Evolutionary conservation across 139 green algal genomes (phyloP), one percentile per base, ranked within the genome.

Genomic region (Marvania coccoides): DNA sequence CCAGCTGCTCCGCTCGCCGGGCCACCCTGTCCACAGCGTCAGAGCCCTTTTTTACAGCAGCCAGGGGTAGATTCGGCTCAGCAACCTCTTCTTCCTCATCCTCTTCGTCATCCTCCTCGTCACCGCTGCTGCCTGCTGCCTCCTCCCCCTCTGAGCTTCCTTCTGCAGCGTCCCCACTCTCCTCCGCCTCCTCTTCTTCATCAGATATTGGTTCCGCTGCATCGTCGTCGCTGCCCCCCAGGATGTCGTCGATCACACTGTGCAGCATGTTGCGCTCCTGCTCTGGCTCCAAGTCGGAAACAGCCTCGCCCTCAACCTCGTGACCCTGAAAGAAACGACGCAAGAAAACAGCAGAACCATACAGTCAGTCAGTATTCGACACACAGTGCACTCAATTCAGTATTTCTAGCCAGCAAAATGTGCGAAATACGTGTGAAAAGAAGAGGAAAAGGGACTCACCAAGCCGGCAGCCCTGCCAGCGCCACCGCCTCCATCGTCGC

Each of bases 251-350:
- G 35, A 79, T 74, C 3, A 79, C 54, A 30, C 42, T 62, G 29
- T 59, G 24, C 2, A 76, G 37, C 48, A 79, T 71, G 34, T 23
- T 30, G 3, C 39, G 48, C 65, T 79, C 67, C 66, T 66, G 33
- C 55, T 79, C 72, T 9, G 72, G 67, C 48, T 23, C 67, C 31
- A 79, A 5, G 5, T 54, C 30, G 9, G 46, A 2, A 4, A 48
- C 60, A 38, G 40, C 48, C 15, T 51, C 34, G 7, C 9, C 23
- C 19, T 58, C 61, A 6, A 13, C 48, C 6, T 80, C 73, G 29
- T 70, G 38, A 9, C 67, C 68, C 61, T 74, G 58, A 36, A 31
- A 48, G 15, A 38, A 28, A 19, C 35, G 24, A 5, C n/a, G n/a
- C n/a, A n/a, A n/a, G n/a, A n/a, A n/a, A n/a, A n/a, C n/a, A n/a